These are phyloP conservation scores for Penicillium sp. DNA, from an alignment of 2,329 filamentous ascomycete genomes.

Conservation along the genomic window DNA sequence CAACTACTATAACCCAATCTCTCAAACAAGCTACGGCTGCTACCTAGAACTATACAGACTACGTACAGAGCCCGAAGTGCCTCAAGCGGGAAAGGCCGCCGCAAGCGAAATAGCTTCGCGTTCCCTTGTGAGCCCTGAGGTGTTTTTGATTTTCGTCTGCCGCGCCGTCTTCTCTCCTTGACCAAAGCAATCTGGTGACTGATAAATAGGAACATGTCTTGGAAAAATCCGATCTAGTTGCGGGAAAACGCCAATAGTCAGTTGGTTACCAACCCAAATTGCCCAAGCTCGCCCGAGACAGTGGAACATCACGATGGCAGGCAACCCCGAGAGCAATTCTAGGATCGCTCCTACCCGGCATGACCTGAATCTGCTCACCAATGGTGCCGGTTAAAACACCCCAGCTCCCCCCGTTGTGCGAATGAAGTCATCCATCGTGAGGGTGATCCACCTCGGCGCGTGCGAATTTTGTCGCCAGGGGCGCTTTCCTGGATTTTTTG, in stretches of 20 bases:
- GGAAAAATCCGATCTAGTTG: neutral
- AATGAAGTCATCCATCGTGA: constrained; percentile 3
- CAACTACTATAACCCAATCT: neutral
- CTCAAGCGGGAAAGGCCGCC: neutral
- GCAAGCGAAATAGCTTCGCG: neutral
- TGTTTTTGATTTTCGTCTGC: no score
- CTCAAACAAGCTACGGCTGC: neutral
- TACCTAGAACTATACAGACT: no score
- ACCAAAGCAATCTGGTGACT: neutral
- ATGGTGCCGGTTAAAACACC: neutral
- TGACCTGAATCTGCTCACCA: neutral
- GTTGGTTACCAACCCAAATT: neutral
- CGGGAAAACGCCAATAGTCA: neutral
- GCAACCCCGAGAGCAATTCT: neutral
- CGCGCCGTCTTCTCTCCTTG: neutral
- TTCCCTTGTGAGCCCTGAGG: neutral
- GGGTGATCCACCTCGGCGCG: neutral
- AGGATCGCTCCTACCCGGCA: neutral
- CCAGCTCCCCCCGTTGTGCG: neutral
- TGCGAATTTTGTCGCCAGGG: neutral
- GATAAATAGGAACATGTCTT: neutral
- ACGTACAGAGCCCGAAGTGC: neutral
- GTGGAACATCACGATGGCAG: neutral
- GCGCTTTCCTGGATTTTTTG: neutral
- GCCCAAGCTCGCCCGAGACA: neutral